Base-by-base conservation (phyloP, 306 rosid species). In the Cicer pinnatifidum region DNA sequence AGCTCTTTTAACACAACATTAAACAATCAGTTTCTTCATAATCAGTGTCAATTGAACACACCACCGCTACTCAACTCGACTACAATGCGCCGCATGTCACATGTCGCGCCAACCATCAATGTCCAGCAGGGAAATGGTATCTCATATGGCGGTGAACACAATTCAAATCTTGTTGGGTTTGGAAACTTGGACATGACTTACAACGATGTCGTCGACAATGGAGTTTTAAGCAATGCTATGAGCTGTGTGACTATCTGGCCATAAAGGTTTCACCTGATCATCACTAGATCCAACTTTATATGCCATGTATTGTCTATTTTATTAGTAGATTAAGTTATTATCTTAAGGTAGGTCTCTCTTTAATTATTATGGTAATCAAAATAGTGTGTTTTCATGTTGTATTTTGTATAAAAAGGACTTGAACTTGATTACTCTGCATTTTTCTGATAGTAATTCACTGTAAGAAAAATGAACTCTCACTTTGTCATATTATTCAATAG, bases 71-170 rank as follows among this genome's bases (percentile, higher is more conserved):
- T 84, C 52, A 83, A 73, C 63, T 54, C 77, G 0, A 64, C 75
- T 52, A 72, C 33, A 40, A 52, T 80, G 11, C 76, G 72, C 2
- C 44, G 85, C 64, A 60, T 46, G 71, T 78, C 96, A 3, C 89
- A 86, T 6, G 87, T 88, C 37, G 85, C 97, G 0, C 95, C 93
- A 9, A 84, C 87, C 38, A 72, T 92, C 70, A 86, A 81, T 10
- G 69, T 91, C 64, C 82, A 79, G 0, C 82, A 79, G 1, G 91
- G 86, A 61, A 86, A 91, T 35, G 86, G 88, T 8, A 78, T 56
- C 51, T 67, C 89, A 0, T 90, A 74, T 37, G 52, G 81, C 4
- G 83, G 88, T n/a, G 86, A 81, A 13, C 90, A 87, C 23, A 86
- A 82, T 39, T 67, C 90, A 2, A 71, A 72, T 6, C 35, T 71